phyloP scores from a whole-genome alignment of 192 early-diverging fungal species.

The Phlyctochytrium arcticum region DNA sequence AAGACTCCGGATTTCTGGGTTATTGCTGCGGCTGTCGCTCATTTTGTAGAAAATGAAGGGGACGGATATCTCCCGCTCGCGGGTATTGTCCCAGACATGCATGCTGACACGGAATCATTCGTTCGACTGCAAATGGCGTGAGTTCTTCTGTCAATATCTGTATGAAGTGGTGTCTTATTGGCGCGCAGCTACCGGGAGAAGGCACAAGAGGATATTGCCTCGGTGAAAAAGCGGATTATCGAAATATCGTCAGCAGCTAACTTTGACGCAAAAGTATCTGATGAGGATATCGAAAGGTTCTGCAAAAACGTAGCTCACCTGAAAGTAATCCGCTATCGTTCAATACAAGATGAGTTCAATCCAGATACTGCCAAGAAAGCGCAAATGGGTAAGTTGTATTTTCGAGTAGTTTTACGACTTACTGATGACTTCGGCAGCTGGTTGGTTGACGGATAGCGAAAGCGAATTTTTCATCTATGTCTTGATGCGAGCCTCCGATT shows the following conservation, averaged over 20 bases:
- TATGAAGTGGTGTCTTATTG: neutral
- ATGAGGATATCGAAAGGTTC: slow-evolving; percentile 43
- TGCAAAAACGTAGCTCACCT: slow-evolving; percentile 77
- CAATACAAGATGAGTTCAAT: slow-evolving; percentile 51
- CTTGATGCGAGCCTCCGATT: slow-evolving; percentile 61
- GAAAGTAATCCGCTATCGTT: slow-evolving; percentile 64
- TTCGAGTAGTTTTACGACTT: neutral
- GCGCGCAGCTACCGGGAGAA: slow-evolving; percentile 71
- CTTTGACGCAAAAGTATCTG: slow-evolving; percentile 49
- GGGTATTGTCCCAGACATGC: slow-evolving; percentile 94
- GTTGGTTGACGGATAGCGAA: slow-evolving; percentile 49
- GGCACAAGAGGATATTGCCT: slow-evolving; percentile 46
- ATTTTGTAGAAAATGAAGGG: slow-evolving; percentile 73
- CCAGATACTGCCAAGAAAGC: neutral
- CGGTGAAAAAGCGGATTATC: slow-evolving; percentile 17
- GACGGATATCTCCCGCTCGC: slow-evolving; percentile 73
- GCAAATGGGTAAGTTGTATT: slow-evolving; percentile 44
- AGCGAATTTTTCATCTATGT: slow-evolving; percentile 62
- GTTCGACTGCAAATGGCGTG: slow-evolving; percentile 80
- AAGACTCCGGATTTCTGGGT: slow-evolving; percentile 80
- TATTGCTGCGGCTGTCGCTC: slow-evolving; percentile 66
- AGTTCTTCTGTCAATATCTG: neutral
- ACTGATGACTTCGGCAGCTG: slow-evolving; percentile 42
- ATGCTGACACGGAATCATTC: slow-evolving; percentile 86
- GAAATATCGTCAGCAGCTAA: slow-evolving; percentile 46